Base-by-base conservation (phyloP, 108 stramenopile species). In the Conticribra guillardii region DNA sequence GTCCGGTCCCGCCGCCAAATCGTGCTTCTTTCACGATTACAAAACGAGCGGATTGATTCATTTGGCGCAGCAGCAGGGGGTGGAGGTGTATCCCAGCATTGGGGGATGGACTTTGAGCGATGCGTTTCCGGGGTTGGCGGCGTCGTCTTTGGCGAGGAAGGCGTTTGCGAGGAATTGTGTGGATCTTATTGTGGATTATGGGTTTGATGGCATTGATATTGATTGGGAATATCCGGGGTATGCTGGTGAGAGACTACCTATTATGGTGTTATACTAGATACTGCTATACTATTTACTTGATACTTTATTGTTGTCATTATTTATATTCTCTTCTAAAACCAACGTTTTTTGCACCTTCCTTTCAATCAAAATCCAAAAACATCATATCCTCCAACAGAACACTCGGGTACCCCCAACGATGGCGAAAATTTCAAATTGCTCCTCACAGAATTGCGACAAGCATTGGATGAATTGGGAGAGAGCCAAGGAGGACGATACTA, bases 91-190 rank as follows among this genome's bases (percentile, higher is more conserved):
- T 16, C 64, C 64, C 14, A 32, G 31, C 19, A 65, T 65, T 2
- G 64, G 64, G 5, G 64, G 64, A 14, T 65, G 64, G 64, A 52
- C 50, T 1, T 52, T 65, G 64, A 34, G 32, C 17, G 64, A 65
- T 50, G 31, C 64, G 0, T 46, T 65, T 23, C 64, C 64, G 23
- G 49, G 17, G 0, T 51, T 65, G 64, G 48, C 64, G 21, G 44
- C 41, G 49, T n/a, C 4, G 31, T 1, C 21, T 3, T 1, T 15
- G 0, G 4, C 64, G 14, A 31, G 64, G 44, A 19, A 52, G n/a
- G 16, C 49, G 4, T 65, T 65, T 52, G 64, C 24, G 1, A 19
- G 24, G 19, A 52, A 52, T 16, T 65, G 64, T 34, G 64, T 65
- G 49, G 64, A 52, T 4, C 21, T 65, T 16, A 65, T 65, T 18